phyloP scores from a whole-genome alignment of 495 filamentous ascomycete genomes.

The Aspergillus bridgeri region DNA sequence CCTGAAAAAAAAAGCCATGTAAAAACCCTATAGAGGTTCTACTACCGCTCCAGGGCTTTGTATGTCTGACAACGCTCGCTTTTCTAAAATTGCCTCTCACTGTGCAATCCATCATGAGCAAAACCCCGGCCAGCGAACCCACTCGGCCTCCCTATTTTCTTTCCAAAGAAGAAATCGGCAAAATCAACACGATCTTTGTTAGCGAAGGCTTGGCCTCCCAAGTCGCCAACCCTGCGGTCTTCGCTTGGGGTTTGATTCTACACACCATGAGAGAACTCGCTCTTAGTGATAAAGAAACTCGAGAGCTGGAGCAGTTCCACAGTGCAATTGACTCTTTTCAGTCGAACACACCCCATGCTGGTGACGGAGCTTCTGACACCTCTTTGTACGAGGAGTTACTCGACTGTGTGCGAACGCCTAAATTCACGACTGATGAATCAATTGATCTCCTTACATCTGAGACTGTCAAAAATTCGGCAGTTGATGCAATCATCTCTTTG shows the following conservation, averaged over 20 bases:
- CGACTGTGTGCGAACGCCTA: slow-evolving; percentile 42
- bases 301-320: slow-evolving; percentile 60
- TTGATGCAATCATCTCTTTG: slow-evolving; percentile 59
- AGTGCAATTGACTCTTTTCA: slow-evolving; percentile 55
- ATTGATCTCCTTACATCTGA: slow-evolving; percentile 48
- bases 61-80: slow-evolving; percentile 67
- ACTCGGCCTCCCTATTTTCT: slow-evolving; percentile 56
- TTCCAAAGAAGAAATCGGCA: slow-evolving; percentile 56
- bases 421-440: slow-evolving; percentile 41
- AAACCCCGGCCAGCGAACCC: slow-evolving; percentile 10
- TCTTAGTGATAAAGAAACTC: slow-evolving; percentile 51
- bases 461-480: slow-evolving; percentile 54
- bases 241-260: slow-evolving; percentile 76
- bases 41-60: slow-evolving; percentile 60
- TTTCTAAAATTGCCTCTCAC: slow-evolving; percentile 63
- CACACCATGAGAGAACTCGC: slow-evolving; percentile 61
- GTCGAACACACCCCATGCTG: slow-evolving; percentile 33
- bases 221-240: slow-evolving; percentile 64
- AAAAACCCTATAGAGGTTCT: slow-evolving; percentile 49
- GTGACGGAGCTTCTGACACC: slow-evolving; percentile 29
- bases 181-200: slow-evolving; percentile 62
- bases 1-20: slow-evolving; percentile 34
- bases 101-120: slow-evolving; percentile 30
- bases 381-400: slow-evolving; percentile 51
- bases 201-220: slow-evolving; percentile 43